Conservation (phyloP, 306 rosid species). For the Biancaea sappan region DNA sequence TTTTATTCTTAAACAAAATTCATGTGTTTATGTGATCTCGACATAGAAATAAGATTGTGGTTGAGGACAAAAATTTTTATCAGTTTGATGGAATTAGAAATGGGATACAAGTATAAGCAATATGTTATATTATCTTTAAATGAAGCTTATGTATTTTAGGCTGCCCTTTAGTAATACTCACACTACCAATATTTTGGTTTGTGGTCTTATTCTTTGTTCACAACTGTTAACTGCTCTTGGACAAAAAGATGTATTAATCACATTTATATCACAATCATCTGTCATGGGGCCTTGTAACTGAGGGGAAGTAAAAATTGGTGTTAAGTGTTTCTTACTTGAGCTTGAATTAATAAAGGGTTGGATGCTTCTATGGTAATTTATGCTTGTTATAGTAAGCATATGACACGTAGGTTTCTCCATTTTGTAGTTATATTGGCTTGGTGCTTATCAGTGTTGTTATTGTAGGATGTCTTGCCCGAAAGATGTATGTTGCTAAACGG, state of each 20-base stretch:
- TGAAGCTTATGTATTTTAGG: not conserved
- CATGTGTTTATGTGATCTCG: not conserved
- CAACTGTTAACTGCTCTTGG: conserved; percentile 14
- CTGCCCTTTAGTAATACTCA: not conserved
- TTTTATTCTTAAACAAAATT: not conserved
- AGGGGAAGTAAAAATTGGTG: conserved; percentile 18
- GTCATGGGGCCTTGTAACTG: conserved; percentile 12
- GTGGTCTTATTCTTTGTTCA: not conserved
- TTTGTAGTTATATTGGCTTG: conserved; percentile 19
- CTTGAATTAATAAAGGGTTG: conserved; percentile 1
- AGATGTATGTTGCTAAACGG: conserved; percentile 61
- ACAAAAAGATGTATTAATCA: not conserved
- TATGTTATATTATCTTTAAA: not conserved
- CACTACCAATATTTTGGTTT: not conserved
- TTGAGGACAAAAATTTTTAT: not conserved
- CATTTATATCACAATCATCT: conserved; percentile 21
- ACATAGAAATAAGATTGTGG: not conserved
- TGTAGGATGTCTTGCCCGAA: conserved; percentile 75
- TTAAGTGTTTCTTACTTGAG: conserved; percentile 5
- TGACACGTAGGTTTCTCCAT: not conserved
- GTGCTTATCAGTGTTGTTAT: conserved; percentile 28
- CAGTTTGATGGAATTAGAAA: not conserved
- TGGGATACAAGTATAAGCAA: not conserved
- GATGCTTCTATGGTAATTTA: not conserved
- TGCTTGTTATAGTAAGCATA: conserved; percentile 15